Percentiles rank a stretch among this genome's conserved stretches.
Conservation (phyloP, 371 early-diverging fungal species). For the Mortierella sp. region DNA sequence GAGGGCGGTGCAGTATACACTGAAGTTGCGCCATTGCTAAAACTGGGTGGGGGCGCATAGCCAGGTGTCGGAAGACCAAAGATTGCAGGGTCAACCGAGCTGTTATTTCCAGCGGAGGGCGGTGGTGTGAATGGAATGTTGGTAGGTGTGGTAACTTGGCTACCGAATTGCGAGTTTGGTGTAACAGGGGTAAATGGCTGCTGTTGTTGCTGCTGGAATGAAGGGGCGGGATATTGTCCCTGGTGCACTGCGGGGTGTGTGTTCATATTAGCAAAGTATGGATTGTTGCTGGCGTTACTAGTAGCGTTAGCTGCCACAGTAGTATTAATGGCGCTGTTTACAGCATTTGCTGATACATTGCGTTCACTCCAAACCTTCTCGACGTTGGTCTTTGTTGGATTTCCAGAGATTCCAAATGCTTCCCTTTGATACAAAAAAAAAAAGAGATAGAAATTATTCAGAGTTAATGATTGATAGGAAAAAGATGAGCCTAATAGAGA, state of each 20-base stretch:
- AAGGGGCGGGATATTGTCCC: slow-evolving; percentile 9
- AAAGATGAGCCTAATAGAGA: neutral
- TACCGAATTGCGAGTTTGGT: slow-evolving; percentile 11
- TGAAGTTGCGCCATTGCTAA: slow-evolving; percentile 4
- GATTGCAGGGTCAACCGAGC: neutral
- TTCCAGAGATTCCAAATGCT: slow-evolving; percentile 23
- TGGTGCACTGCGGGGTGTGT: neutral
- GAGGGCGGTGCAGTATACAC: slow-evolving; percentile 13
- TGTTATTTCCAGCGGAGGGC: slow-evolving; percentile 2
- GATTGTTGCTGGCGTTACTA: slow-evolving; percentile 24
- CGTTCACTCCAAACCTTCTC: slow-evolving; percentile 38
- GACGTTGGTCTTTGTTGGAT: slow-evolving; percentile 12
- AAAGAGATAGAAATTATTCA: neutral
- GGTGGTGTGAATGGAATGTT: slow-evolving; percentile 23
- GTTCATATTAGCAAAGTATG: slow-evolving; percentile 16
- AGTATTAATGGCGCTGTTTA: neutral
- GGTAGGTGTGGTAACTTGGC: slow-evolving; percentile 1
- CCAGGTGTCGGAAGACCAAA: neutral
- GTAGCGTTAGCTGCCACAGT: neutral
- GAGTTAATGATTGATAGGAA: neutral
- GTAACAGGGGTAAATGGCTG: slow-evolving; percentile 11
- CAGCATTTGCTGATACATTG: slow-evolving; percentile 5
- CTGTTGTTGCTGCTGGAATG: slow-evolving; percentile 20
- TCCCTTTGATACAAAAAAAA: slow-evolving; percentile 1
- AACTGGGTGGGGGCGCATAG: slow-evolving; percentile 42